phyloP scores from a whole-genome alignment of 2,329 filamentous ascomycete genomes.

The Proliferodiscus dingleyae region DNA sequence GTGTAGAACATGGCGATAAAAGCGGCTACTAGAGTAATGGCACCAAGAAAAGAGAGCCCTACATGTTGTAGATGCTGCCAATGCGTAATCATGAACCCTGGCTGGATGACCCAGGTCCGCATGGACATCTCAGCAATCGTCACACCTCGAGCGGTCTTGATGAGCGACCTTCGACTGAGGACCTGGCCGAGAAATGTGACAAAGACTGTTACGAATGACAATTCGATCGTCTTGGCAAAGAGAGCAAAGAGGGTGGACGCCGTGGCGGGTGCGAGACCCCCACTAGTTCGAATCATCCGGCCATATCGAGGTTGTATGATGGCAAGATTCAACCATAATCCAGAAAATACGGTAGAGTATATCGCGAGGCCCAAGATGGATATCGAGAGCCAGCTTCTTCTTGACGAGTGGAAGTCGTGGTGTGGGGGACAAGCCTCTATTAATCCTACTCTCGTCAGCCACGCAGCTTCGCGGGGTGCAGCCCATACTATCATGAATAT shows the following conservation, averaged over 20 bases:
- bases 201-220: constrained; percentile 72
- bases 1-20: constrained; percentile 68
- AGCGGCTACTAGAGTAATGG: constrained; percentile 59
- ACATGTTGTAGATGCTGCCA: constrained; percentile 61
- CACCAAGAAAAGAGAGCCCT: constrained; percentile 57
- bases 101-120: constrained; percentile 69
- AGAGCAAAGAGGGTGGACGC: constrained; percentile 62
- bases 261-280: constrained; percentile 51
- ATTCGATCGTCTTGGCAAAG: constrained; percentile 69
- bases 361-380: constrained; percentile 33
- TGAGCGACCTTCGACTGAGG: constrained; percentile 50
- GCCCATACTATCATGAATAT: constrained; percentile 3
- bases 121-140: constrained; percentile 73
- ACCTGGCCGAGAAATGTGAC: constrained; percentile 70
- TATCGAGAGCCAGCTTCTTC: constrained; percentile 5
- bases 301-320: constrained; percentile 59
- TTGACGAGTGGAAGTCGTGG: constrained; percentile 2
- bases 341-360: constrained; percentile 58
- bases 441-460: background rate
- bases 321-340: constrained; percentile 59
- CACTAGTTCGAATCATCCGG: constrained; percentile 45
- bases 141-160: constrained; percentile 54
- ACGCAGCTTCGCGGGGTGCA: background rate
- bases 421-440: constrained; percentile 3
- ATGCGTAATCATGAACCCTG: constrained; percentile 67